Evolutionary conservation across 1,139 yeast species (phyloP).

Genomic region (Groenewaldozyma sp.): DNA sequence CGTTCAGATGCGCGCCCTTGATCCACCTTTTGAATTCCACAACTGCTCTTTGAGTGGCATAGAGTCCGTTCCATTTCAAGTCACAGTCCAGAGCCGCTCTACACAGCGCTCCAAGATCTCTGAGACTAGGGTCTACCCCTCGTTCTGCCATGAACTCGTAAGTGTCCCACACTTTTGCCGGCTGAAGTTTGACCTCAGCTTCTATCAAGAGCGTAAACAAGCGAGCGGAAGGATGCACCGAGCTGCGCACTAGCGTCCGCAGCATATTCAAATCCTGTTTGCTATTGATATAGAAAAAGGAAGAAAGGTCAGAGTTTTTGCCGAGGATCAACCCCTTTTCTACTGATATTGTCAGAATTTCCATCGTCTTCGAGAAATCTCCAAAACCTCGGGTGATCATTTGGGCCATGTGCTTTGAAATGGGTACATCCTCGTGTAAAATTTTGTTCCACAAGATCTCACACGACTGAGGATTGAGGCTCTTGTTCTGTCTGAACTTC

Average conservation of each 20-base stretch:
- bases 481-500: constrained; percentile 15
- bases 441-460: constrained; percentile 19
- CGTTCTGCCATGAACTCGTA: constrained; percentile 15
- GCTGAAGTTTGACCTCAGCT: constrained; percentile 15
- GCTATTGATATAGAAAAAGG: constrained; percentile 2
- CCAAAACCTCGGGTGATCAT: constrained; percentile 16
- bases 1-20: constrained; percentile 23
- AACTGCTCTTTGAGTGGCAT: constrained; percentile 54
- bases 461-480: constrained; percentile 16
- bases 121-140: constrained; percentile 20
- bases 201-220: constrained; percentile 14
- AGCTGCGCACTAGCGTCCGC: constrained; percentile 4
- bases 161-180: constrained; percentile 21
- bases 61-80: constrained; percentile 39
- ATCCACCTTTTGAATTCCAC: constrained; percentile 43
- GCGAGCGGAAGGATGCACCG: constrained; percentile 2
- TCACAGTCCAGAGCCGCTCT: constrained; percentile 20
- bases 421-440: constrained; percentile 7
- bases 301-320: neutral
- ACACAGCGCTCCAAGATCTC: constrained; percentile 19
- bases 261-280: constrained; percentile 5
- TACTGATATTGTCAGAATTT: constrained; percentile 4
- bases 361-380: constrained; percentile 4
- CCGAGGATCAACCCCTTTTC: neutral
- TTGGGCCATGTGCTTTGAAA: constrained; percentile 16